Base-by-base conservation (phyloP, 306 rosid species). In the Glycine tomentella region DNA sequence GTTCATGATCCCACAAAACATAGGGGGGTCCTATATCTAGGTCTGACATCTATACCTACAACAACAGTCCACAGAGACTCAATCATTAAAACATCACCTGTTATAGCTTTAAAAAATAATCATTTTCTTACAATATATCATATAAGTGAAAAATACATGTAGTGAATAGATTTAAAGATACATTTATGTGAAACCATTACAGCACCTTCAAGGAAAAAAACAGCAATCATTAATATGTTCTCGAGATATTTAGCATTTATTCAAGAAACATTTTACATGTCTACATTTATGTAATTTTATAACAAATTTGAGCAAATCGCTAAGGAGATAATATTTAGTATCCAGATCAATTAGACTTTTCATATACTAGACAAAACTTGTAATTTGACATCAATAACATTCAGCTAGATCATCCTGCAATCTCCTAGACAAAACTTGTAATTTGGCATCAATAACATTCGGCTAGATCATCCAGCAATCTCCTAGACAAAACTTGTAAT, bases 191-290 rank as follows among this genome's bases (percentile, higher is more conserved):
- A 52, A 51, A 14, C 50, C n/a, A 76, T 70, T 61, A 61, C 42
- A 51, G 46, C 3, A 34, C 62, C 69, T 33, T 9, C 57, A 5
- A 48, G 31, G 69, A 50, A 52, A 70, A n/a, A 62, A 10, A 51
- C 25, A 42, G 79, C 59, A 62, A 61, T 50, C 3, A 8, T 11
- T 61, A 25, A n/a, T 69, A 5, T 40, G 13, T 70, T 76, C 61
- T 40, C 78, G 42, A 82, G 61, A 82, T 53, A 77, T 15, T 68
- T 53, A 46, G 53, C 62, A 82, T 50, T 71, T 53, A 70, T 63
- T 72, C 11, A 77, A 55, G 9, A 44, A 15, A 62, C 36, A 8
- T 77, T 64, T 56, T 51, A 40, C 61, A 44, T 13, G 45, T 20
- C 63, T 8, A 40, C 17, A 38, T 59, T 20, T 76, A 48, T 13